phyloP scores from a whole-genome alignment of 2,329 filamentous ascomycete species.

The Coniochaeta hoffmannii region DNA sequence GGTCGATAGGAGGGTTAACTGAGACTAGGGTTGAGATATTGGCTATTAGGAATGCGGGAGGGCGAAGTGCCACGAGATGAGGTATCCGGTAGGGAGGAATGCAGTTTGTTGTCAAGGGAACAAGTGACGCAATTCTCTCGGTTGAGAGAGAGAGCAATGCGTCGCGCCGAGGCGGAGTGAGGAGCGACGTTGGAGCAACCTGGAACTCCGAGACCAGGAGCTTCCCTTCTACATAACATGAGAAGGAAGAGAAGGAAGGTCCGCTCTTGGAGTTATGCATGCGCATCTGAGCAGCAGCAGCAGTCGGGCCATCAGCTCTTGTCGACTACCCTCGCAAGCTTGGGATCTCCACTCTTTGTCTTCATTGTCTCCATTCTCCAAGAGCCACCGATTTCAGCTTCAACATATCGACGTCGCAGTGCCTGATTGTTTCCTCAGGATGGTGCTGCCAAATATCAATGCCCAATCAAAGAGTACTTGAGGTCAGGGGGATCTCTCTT shows the following conservation, averaged over 20 bases:
- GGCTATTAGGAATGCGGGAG: background rate
- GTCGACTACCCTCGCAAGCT: background rate
- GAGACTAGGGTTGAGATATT: background rate
- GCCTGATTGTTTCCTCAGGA: background rate
- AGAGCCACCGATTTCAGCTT: background rate
- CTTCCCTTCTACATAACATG: background rate
- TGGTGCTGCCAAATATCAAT: background rate
- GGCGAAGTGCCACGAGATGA: background rate
- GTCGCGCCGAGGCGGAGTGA: too few relatives aligned
- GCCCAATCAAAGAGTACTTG: too few relatives aligned
- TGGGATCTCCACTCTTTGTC: background rate
- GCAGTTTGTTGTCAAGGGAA: background rate
- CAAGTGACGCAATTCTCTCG: background rate
- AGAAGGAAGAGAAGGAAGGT: background rate
- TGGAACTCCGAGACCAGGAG: background rate
- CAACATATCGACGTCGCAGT: background rate
- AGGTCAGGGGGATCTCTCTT: too few relatives aligned
- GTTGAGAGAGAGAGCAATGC: background rate
- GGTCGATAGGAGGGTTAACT: background rate
- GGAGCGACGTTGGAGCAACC: too few relatives aligned
- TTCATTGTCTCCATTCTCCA: background rate
- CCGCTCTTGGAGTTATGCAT: too few relatives aligned
- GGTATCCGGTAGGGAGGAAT: background rate
- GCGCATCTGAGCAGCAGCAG: too few relatives aligned
- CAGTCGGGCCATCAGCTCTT: background rate